Percentiles rank a stretch among this genome's conserved stretches.
These are phyloP conservation scores for Aurinia saxatilis DNA, from an alignment of 345 rosid genomes.

Conservation along the genomic window DNA sequence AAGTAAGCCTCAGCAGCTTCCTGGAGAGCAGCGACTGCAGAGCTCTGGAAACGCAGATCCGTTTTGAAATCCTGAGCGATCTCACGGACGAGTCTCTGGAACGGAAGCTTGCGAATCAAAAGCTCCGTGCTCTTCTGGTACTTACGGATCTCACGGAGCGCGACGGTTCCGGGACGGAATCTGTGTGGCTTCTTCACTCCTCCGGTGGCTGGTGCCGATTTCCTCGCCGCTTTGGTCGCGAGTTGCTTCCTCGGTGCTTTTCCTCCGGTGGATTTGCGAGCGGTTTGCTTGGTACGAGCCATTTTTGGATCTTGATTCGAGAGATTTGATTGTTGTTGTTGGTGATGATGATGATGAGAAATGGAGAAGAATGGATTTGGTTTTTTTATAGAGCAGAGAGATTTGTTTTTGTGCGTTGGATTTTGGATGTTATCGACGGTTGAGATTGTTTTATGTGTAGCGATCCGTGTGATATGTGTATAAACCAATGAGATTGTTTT, in stretches of 20 bases:
- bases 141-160: slow-evolving; percentile 47
- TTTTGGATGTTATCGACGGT: neutral
- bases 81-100: slow-evolving; percentile 47
- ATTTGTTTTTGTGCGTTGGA: slow-evolving; percentile 19
- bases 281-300: slow-evolving; percentile 55
- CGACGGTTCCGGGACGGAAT: slow-evolving; percentile 55
- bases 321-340: neutral
- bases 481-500: slow-evolving; percentile 1
- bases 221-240: slow-evolving; percentile 44
- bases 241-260: slow-evolving; percentile 56
- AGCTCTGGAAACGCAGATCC: slow-evolving; percentile 48
- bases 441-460: neutral
- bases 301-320: neutral
- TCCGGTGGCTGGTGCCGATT: slow-evolving; percentile 52
- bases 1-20: slow-evolving; percentile 54
- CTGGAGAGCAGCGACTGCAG: slow-evolving; percentile 50
- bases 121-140: slow-evolving; percentile 56
- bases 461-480: slow-evolving; percentile 16
- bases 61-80: slow-evolving; percentile 60
- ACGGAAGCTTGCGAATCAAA: slow-evolving; percentile 45
- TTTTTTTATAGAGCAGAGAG: neutral
- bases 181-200: slow-evolving; percentile 68
- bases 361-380: neutral
- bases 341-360: neutral
- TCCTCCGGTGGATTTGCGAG: slow-evolving; percentile 52